Percentiles rank a stretch among this genome's conserved stretches.
phyloP scores from a whole-genome alignment of 2,329 filamentous ascomycete species.

The Epichloe sylvatica region DNA sequence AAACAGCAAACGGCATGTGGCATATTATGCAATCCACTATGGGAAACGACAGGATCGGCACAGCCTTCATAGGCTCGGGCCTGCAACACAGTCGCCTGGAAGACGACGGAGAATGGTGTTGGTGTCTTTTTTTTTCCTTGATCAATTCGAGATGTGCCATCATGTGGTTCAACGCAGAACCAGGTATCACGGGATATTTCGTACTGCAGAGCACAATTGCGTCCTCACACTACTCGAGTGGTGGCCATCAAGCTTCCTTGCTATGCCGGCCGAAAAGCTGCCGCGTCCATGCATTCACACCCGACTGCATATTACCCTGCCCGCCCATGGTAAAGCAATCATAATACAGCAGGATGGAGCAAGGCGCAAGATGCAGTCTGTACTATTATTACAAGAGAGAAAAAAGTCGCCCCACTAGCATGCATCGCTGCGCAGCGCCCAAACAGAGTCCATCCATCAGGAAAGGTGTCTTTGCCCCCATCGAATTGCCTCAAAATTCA shows the following conservation, averaged over 20 bases:
- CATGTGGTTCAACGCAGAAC: not conserved
- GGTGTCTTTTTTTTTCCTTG: not conserved
- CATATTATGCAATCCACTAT: not conserved
- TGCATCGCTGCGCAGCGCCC: not conserved
- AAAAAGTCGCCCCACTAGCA: not conserved
- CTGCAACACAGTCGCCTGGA: not conserved
- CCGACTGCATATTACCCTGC: not conserved
- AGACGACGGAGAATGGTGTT: not conserved
- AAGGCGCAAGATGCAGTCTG: not conserved
- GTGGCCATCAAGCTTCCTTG: not conserved
- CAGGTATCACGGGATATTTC: not conserved
- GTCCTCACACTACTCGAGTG: not conserved
- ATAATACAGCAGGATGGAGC: not conserved
- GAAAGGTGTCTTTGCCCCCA: not conserved
- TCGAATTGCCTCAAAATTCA: not conserved
- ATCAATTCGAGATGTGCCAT: not conserved
- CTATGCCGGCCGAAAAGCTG: not conserved
- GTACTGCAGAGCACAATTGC: not conserved
- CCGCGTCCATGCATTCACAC: not conserved
- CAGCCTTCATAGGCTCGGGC: not conserved
- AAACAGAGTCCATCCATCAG: not conserved
- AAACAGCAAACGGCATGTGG: not conserved
- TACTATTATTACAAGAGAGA: not conserved
- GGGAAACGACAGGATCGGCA: not conserved
- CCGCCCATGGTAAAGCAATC: not conserved